Evolutionary conservation across 345 rosid species (phyloP).

Genomic region (Noccaea caerulescens): DNA sequence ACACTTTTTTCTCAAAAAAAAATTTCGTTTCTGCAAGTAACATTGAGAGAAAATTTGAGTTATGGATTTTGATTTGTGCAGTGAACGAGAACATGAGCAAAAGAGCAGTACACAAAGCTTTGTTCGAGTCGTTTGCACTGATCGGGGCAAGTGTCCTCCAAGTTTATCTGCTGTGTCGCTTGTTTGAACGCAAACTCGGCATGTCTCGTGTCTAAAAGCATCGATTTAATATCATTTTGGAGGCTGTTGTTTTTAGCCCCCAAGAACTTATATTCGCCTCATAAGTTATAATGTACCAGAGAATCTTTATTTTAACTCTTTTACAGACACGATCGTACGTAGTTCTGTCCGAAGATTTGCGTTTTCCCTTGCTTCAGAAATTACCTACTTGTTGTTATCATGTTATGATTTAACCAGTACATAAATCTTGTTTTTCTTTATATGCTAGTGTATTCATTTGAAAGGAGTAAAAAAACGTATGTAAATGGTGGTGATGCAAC

Average conservation of each 20-base stretch:
- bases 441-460: background rate
- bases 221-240: background rate
- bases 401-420: constrained; percentile 15
- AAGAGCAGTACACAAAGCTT: constrained; percentile 71
- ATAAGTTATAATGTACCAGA: constrained; percentile 28
- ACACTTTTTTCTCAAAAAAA: background rate
- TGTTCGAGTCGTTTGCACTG: constrained; percentile 64
- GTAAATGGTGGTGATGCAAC: too few species aligned
- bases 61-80: constrained; percentile 26
- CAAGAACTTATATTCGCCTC: constrained; percentile 18
- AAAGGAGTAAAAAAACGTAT: background rate
- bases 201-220: constrained; percentile 58
- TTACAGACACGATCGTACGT: constrained; percentile 30
- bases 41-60: constrained; percentile 1
- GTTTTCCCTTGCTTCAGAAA: constrained; percentile 9
- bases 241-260: constrained; percentile 24
- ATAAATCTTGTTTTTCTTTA: background rate
- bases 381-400: constrained; percentile 6
- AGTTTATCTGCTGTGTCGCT: constrained; percentile 65
- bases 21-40: background rate
- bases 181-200: constrained; percentile 73
- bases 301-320: constrained; percentile 24
- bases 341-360: constrained; percentile 11
- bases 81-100: constrained; percentile 69
- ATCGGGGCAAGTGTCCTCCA: constrained; percentile 66